These are phyloP conservation scores for Brasenia schreberi DNA, from an alignment of 164 flowering plant genomes.

Conservation along the genomic window DNA sequence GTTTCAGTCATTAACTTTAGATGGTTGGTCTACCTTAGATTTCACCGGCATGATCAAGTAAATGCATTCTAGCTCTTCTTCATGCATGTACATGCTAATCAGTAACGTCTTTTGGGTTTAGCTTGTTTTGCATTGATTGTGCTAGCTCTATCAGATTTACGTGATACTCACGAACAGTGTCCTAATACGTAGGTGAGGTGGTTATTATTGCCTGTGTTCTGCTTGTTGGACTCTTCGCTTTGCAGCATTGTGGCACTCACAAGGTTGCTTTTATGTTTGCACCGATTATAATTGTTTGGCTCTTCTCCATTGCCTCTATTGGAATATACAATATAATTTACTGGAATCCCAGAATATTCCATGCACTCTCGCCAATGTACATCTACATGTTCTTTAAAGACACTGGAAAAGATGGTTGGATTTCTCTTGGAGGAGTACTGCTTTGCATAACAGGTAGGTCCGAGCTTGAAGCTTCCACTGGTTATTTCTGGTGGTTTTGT, in stretches of 20 bases:
- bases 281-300: conserved; percentile 55
- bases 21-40: too few species aligned
- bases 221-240: conserved; percentile 45
- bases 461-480: neutral
- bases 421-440: conserved; percentile 54
- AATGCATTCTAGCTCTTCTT: too few species aligned
- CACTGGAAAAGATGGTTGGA: conserved; percentile 63
- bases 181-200: conserved; percentile 25
- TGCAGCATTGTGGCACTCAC: conserved; percentile 59
- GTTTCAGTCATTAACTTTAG: too few species aligned
- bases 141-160: too few species aligned
- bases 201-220: conserved; percentile 28
- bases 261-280: conserved; percentile 48
- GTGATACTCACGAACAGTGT: neutral
- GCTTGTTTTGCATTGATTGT: too few species aligned
- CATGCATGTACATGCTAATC: too few species aligned
- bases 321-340: conserved; percentile 49
- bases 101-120: too few species aligned
- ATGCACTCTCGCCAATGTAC: conserved; percentile 58
- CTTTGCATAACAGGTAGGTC: conserved; percentile 45
- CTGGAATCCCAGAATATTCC: conserved; percentile 48
- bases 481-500: neutral
- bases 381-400: conserved; percentile 35
- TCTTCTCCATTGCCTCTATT: conserved; percentile 26
- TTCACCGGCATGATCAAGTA: too few species aligned